Evolutionary conservation across 495 filamentous ascomycete species (phyloP).

Genomic region (Podospora australis): DNA sequence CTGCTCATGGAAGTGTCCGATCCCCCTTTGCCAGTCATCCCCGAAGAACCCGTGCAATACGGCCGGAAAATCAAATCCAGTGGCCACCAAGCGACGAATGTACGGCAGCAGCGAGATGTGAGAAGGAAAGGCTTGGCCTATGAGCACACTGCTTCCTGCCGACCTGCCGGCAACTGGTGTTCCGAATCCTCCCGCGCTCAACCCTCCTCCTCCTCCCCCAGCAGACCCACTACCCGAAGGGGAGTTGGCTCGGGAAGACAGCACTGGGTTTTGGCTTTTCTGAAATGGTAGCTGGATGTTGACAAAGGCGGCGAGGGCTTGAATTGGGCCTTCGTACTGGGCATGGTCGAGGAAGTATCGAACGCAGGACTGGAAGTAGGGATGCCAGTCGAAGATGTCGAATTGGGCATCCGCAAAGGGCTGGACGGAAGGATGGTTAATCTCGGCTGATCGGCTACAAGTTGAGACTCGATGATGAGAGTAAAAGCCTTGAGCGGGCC

Average conservation of each 20-base stretch:
- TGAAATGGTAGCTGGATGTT: constrained; percentile 78
- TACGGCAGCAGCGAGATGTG: constrained; percentile 79
- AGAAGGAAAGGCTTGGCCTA: constrained; percentile 6
- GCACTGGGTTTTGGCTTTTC: constrained; percentile 30
- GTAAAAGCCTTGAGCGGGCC: neutral
- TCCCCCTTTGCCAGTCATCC: constrained; percentile 74
- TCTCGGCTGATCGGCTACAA: neutral
- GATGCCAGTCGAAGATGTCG: constrained; percentile 92
- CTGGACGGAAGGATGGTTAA: constrained; percentile 6
- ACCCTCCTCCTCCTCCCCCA: neutral
- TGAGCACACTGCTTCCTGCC: neutral
- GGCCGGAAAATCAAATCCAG: constrained; percentile 78
- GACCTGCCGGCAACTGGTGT: neutral
- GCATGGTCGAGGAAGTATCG: constrained; percentile 90
- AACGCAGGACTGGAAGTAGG: constrained; percentile 85
- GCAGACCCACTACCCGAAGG: constrained; percentile 20
- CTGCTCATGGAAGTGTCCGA: constrained; percentile 77
- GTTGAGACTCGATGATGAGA: neutral
- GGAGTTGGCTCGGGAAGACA: constrained; percentile 26
- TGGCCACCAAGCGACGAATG: constrained; percentile 82
- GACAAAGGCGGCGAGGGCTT: constrained; percentile 84
- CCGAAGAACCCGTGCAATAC: constrained; percentile 93
- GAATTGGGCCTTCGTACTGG: constrained; percentile 74
- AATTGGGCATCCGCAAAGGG: constrained; percentile 45
- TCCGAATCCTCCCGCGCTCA: constrained; percentile 2